These are phyloP conservation scores for Platanus orientalis DNA, from an alignment of 164 flowering plant genomes.

Conservation along the genomic window DNA sequence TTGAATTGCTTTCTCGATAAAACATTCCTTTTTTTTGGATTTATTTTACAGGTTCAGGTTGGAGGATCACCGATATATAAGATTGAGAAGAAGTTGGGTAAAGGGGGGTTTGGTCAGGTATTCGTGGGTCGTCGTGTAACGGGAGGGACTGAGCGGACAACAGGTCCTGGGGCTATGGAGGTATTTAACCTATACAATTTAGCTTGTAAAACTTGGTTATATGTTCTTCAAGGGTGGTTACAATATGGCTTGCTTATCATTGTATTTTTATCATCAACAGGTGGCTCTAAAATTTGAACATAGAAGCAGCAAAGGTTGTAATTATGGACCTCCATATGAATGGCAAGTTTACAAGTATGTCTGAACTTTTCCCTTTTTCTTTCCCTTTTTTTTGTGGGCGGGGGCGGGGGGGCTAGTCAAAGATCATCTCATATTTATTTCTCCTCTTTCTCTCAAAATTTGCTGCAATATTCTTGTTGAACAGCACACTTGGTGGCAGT, in stretches of 20 bases:
- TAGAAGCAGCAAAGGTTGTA: slow-evolving; percentile 88
- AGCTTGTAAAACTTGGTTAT: not conserved
- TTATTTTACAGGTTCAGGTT: slow-evolving; percentile 65
- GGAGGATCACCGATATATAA: slow-evolving; percentile 85
- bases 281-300: slow-evolving; percentile 92
- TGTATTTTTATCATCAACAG: slow-evolving; percentile 26
- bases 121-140: slow-evolving; percentile 88
- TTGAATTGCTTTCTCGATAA: not conserved
- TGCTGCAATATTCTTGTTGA: slow-evolving; percentile 4
- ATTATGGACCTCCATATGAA: slow-evolving; percentile 88
- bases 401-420: no score
- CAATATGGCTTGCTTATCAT: not conserved
- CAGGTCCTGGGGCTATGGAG: slow-evolving; percentile 67
- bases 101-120: slow-evolving; percentile 99
- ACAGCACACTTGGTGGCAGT: slow-evolving; percentile 75
- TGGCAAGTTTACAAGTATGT: slow-evolving; percentile 94
- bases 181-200: slow-evolving; percentile 20
- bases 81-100: slow-evolving; percentile 86
- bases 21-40: not conserved
- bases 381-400: not conserved
- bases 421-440: no score
- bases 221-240: not conserved
- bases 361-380: not conserved
- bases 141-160: slow-evolving; percentile 60
- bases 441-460: not conserved